Base-by-base conservation (phyloP, 495 filamentous ascomycete species). In the Penicillium silybi region DNA sequence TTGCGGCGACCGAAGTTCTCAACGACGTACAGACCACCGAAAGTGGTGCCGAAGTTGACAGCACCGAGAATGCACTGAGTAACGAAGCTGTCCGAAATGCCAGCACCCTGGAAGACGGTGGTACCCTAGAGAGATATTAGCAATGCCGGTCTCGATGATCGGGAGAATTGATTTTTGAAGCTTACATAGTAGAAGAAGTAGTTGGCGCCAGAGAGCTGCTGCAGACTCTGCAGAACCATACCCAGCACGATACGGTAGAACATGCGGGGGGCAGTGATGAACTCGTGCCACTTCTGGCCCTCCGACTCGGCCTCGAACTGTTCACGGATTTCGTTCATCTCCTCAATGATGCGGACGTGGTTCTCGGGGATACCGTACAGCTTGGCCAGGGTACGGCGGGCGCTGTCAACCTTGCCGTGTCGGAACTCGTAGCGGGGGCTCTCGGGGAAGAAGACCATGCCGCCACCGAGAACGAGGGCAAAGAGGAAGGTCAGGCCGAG, bases 151-250 rank as follows among this genome's bases (percentile, higher is more conserved):
- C 8, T 16, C 16, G 0, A 16, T 35, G 15, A 17, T n/a, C 35
- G 3, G 26, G 35, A 16, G 18, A 6, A 16, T 29, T 38, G 65
- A 85, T 85, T 56, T 77, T 76, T 22, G 69, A 73, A 35, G 56
- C 84, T 81, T 41, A 86, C 85, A 55, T 85, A 90, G 70, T 90
- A 89, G 71, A 90, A 88, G 69, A 87, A 86, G 72, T 86, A 88
- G 65, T 88, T 89, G 50, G 83, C 82, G 29, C 83, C 81, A 41
- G 82, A 81, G 16, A 85, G 74, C 65, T 88, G 87, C 59, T 89
- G 86, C 34, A 86, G 73, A 5, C 80, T 77, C 62, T 91, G 88
- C 5, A 93, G 67, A 6, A 72, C 67, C 53, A 90, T 80, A 16
- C 87, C 89, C 0, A 92, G 67, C 3, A 76, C 15, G 3, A 87